Base-by-base conservation (phyloP, 129 eudicot species). In the Dittrichia graveolens region DNA sequence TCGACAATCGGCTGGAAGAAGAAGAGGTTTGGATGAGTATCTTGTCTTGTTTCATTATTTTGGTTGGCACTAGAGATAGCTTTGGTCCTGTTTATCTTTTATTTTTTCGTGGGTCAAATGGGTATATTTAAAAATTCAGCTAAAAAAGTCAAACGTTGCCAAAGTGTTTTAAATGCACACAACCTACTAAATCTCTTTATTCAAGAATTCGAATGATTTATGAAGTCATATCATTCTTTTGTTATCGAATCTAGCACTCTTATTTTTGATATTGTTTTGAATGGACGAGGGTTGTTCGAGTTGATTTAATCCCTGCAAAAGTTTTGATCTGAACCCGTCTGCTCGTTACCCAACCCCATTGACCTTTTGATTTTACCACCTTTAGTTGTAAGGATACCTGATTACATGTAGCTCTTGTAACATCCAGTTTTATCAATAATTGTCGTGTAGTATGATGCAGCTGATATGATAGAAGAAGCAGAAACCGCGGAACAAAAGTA, bases 391-490 rank as follows among this genome's bases (percentile, higher is more conserved):
- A 46, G 35, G 34, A 48, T 46, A 38, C n/a, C 44, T 3, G 11
- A 39, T 53, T 52, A 41, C 63, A 38, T 16, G 3, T 18, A 48
- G 34, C 41, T 43, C 16, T 40, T 71, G 44, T 72, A 41, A 64
- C 72, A 38, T 24, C 44, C 35, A 0, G 3, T 54, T 34, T 73
- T 67, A 18, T 70, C 31, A 37, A 60, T 47, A 58, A 18, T 71
- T 46, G 37, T 75, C 18, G 42, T 87, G 81, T 80, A 93, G 98
- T 78, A 87, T 80, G 98, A 89, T 88, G 96, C 98, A 41, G 98
- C 98, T 70, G 96, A 93, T 80, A 83, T 56, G 83, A 90, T 89
- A 69, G 96, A 93, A 83, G 98, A 83, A 79, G 96, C 84, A 0
- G 96, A 93, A 83, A 72, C 92, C 4, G 91, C 87, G 60, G 98